Evolutionary conservation across 2,329 filamentous ascomycete species (phyloP).

Genomic region (Ilyonectria robusta): DNA sequence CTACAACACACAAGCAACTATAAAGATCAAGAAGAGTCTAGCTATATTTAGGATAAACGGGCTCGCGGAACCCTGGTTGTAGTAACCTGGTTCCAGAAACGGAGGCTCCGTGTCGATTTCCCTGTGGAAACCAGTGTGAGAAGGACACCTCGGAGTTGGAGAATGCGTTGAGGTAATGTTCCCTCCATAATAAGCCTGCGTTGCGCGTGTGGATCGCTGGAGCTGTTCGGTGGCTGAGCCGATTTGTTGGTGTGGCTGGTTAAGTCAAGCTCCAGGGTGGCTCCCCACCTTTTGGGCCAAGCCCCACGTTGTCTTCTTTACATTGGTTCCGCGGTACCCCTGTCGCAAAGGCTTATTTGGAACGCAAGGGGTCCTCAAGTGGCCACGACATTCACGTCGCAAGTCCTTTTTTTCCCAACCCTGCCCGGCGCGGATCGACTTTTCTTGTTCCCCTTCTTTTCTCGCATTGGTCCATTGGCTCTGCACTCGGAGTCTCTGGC

Average conservation of each 20-base stretch:
- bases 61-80: too few species aligned
- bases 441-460: background rate
- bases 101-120: too few species aligned
- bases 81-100: too few species aligned
- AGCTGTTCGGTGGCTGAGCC: background rate
- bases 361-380: conserved; percentile 26
- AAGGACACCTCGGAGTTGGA: too few species aligned
- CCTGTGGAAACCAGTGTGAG: too few species aligned
- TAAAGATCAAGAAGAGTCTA: too few species aligned
- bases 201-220: too few species aligned
- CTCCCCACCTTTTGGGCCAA: conserved; percentile 8
- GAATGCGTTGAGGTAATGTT: too few species aligned
- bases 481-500: background rate
- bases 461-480: conserved; percentile 20
- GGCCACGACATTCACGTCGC: conserved; percentile 32
- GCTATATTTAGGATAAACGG: too few species aligned
- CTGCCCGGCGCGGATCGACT: conserved; percentile 8
- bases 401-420: conserved; percentile 17
- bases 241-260: conserved; percentile 6
- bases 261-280: conserved; percentile 14
- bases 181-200: too few species aligned
- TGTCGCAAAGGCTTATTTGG: conserved; percentile 23
- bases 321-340: conserved; percentile 10
- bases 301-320: conserved; percentile 21
- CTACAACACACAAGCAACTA: too few species aligned